Evolutionary conservation across 257 asterid species (phyloP).

Genomic region (Solanum pennellii): DNA sequence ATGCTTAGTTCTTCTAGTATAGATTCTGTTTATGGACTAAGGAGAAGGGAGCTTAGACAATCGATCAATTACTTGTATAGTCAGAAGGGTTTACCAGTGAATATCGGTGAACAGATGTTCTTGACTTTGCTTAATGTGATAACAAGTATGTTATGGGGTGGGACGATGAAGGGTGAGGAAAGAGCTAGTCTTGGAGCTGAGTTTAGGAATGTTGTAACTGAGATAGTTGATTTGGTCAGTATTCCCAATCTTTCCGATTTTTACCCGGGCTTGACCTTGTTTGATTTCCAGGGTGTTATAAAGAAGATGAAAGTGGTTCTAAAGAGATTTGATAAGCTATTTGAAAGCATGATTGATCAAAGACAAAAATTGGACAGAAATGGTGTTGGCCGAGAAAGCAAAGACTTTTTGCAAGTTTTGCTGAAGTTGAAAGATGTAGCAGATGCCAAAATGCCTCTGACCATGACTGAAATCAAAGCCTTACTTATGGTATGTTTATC

Average conservation of each 20-base stretch:
- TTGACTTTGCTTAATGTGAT: conserved; percentile 54
- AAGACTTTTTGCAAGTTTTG: conserved; percentile 54
- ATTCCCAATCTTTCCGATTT: neutral
- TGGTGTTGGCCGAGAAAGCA: conserved; percentile 4
- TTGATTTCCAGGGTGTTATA: neutral
- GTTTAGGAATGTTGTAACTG: conserved; percentile 40
- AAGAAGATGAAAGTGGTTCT: neutral
- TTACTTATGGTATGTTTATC: conserved; percentile 52
- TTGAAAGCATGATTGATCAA: neutral
- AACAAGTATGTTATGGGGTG: conserved; percentile 77
- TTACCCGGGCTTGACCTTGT: neutral
- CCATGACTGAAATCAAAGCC: conserved; percentile 57
- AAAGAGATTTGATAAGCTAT: neutral
- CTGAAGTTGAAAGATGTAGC: conserved; percentile 36
- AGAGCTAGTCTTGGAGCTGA: conserved; percentile 39
- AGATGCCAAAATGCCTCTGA: conserved; percentile 39
- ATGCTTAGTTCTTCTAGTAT: conserved; percentile 38
- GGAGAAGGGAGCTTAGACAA: conserved; percentile 39
- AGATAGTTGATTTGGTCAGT: conserved; percentile 26
- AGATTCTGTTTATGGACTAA: conserved; percentile 34
- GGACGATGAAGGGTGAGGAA: conserved; percentile 40
- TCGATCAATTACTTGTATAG: conserved; percentile 21
- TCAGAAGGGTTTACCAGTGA: conserved; percentile 26
- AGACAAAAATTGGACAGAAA: neutral
- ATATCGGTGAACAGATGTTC: conserved; percentile 57